phyloP scores from a whole-genome alignment of 2,329 filamentous ascomycete genomes.

The Aspergillus sp. region DNA sequence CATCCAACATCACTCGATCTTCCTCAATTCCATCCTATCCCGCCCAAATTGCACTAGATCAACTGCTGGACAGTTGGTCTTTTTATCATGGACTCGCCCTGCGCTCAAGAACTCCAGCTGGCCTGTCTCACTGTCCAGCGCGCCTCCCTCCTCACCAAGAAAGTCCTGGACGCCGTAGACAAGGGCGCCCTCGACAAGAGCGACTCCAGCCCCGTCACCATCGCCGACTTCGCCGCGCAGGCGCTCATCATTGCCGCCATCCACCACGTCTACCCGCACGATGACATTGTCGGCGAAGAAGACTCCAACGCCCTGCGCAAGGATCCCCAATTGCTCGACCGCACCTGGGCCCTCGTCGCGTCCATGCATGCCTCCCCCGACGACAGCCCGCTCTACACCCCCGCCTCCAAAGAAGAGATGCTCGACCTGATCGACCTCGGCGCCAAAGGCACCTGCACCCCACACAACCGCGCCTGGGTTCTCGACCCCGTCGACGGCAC shows the following conservation, averaged over 20 bases:
- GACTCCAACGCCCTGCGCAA: conserved; percentile 53
- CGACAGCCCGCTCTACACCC: conserved; percentile 38
- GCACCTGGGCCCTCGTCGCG: conserved; percentile 58
- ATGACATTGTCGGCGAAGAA: conserved; percentile 63
- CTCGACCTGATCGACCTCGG: conserved; percentile 62
- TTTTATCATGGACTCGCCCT: conserved; percentile 16
- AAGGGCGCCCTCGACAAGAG: conserved; percentile 56
- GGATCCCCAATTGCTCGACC: conserved; percentile 48
- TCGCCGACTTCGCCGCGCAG: conserved; percentile 64
- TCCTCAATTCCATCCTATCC: neutral
- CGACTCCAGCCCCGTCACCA: conserved; percentile 61
- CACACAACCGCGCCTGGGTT: conserved; percentile 55
- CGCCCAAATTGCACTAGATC: neutral
- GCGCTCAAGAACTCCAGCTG: conserved; percentile 36
- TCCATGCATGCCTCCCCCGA: conserved; percentile 32
- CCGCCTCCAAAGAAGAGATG: conserved; percentile 54
- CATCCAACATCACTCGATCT: neutral
- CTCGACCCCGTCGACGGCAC: conserved; percentile 67
- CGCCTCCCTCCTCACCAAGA: conserved; percentile 59
- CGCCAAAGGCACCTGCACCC: conserved; percentile 40
- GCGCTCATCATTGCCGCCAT: conserved; percentile 60
- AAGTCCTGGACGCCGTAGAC: conserved; percentile 48
- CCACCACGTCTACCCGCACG: conserved; percentile 53
- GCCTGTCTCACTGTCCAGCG: conserved; percentile 51
- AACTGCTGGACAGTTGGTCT: conserved; percentile 2